phyloP scores from a whole-genome alignment of 1,284 basidiomycete species.

The Ganoderma sinense region DNA sequence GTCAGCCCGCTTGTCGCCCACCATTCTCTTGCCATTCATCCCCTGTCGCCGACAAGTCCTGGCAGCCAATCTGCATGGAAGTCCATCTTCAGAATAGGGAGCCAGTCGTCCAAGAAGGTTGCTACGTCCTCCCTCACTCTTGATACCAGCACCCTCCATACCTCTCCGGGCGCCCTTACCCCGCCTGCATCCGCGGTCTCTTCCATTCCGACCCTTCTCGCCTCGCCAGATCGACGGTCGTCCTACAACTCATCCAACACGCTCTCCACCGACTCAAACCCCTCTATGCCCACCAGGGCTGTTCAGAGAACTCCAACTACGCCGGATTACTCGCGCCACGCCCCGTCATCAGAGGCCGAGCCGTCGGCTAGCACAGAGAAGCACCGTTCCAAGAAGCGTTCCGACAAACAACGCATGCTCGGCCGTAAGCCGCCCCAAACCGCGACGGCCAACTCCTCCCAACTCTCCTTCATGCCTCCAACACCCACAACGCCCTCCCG shows the following conservation, averaged over 20 bases:
- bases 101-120: conserved; percentile 57
- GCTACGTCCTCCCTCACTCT: conserved; percentile 43
- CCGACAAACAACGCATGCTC: conserved; percentile 58
- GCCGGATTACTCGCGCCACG: conserved; percentile 37
- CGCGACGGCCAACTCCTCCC: conserved; percentile 40
- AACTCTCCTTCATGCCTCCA: conserved; percentile 45
- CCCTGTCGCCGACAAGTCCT: conserved; percentile 29
- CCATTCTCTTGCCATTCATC: conserved; percentile 30
- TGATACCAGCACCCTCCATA: conserved; percentile 47
- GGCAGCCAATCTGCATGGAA: conserved; percentile 54
- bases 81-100: conserved; percentile 64
- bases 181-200: conserved; percentile 54
- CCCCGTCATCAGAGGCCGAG: conserved; percentile 33
- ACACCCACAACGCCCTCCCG: conserved; percentile 45
- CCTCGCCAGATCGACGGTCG: conserved; percentile 60
- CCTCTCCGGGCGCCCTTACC: conserved; percentile 40
- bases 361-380: conserved; percentile 42
- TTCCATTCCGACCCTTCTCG: conserved; percentile 57
- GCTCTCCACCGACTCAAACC: conserved; percentile 70
- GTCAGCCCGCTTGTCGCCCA: conserved; percentile 33
- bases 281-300: conserved; percentile 42
- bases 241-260: conserved; percentile 79
- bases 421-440: conserved; percentile 41
- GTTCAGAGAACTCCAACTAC: conserved; percentile 38
- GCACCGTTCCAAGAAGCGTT: conserved; percentile 65